Percentiles rank a stretch among this genome's conserved stretches.
Evolutionary conservation across 2,329 filamentous ascomycete species (phyloP).

Genomic region (Fusarium sp.): DNA sequence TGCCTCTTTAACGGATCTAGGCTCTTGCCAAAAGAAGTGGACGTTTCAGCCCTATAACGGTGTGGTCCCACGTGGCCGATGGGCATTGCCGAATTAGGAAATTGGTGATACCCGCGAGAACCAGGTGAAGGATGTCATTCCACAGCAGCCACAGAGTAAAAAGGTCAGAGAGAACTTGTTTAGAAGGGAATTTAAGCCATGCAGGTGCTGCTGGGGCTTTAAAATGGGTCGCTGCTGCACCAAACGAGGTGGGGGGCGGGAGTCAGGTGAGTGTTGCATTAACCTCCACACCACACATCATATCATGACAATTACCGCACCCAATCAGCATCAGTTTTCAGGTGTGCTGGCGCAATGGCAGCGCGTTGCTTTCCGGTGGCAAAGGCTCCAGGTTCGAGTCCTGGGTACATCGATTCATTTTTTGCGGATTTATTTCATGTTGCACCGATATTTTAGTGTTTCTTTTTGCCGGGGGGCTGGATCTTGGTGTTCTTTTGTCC

Average conservation of each 20-base stretch:
- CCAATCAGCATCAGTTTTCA: background rate
- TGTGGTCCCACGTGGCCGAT: background rate
- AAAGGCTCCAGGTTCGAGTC: slow-evolving; percentile 50
- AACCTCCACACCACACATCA: background rate
- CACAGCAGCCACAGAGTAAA: background rate
- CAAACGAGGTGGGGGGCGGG: background rate
- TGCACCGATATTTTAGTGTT: background rate
- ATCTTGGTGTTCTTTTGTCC: background rate
- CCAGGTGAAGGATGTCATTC: background rate
- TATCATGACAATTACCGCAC: fast-evolving
- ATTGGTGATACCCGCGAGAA: background rate
- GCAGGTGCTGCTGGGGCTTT: background rate
- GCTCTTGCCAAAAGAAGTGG: background rate
- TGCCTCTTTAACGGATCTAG: background rate
- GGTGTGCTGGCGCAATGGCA: slow-evolving; percentile 40
- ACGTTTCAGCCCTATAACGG: background rate
- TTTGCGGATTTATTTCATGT: background rate
- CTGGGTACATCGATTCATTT: slow-evolving; percentile 37
- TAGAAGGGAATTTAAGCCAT: background rate
- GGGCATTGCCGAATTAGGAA: background rate
- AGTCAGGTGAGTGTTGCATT: background rate
- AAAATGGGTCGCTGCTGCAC: background rate
- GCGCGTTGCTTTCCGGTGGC: slow-evolving; percentile 49
- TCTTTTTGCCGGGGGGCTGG: background rate
- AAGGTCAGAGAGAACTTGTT: too few relatives aligned